These are phyloP conservation scores for Craspedostauros australis DNA, from an alignment of 108 stramenopile genomes.

Conservation along the genomic window DNA sequence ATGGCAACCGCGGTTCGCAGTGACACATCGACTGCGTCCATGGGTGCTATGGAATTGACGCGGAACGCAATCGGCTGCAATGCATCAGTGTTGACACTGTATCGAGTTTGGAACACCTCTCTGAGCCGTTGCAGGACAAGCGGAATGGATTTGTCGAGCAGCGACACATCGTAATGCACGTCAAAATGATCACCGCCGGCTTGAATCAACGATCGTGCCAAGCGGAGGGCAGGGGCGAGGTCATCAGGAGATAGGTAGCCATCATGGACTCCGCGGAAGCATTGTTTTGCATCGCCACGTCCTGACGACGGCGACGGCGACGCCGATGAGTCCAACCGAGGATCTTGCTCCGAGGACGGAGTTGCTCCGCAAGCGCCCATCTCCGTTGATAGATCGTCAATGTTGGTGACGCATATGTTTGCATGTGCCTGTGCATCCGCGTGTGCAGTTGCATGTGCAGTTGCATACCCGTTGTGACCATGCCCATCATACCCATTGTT, in stretches of 20 bases:
- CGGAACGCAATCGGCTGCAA: constrained; percentile 44
- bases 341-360: no score
- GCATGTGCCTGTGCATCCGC: no score
- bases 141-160: constrained; percentile 11
- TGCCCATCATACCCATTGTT: background rate
- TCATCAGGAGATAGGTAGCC: constrained; percentile 15
- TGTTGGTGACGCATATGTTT: no score
- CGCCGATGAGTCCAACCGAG: no score
- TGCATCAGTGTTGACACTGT: background rate
- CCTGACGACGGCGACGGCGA: no score
- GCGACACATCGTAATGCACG: constrained; percentile 20
- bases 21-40: constrained; percentile 25
- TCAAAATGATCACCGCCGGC: constrained; percentile 44
- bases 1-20: constrained; percentile 6
- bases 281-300: constrained; percentile 1
- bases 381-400: no score
- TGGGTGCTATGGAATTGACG: constrained; percentile 28
- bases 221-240: constrained; percentile 7
- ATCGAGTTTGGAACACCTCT: constrained; percentile 5
- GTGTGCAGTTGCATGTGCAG: background rate
- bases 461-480: background rate
- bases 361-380: no score
- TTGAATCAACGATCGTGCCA: constrained; percentile 29
- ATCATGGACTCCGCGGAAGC: constrained; percentile 54
- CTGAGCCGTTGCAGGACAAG: constrained; percentile 5